These are phyloP conservation scores for Fraxinus xanthoxyloides DNA, from an alignment of 305 asterid species.

Conservation along the genomic window DNA sequence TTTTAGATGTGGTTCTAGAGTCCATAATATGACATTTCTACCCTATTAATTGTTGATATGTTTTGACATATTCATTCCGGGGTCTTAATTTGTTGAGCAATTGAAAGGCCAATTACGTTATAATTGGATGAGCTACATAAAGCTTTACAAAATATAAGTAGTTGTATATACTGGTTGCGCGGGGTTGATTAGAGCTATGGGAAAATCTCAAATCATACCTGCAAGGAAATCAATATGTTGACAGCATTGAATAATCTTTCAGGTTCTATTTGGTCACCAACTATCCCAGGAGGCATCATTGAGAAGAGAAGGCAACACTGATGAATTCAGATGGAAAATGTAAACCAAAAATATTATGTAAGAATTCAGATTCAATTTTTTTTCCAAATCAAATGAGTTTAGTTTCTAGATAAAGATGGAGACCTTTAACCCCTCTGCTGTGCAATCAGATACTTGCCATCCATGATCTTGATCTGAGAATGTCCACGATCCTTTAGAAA, in stretches of 20 bases:
- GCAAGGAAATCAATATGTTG: slow-evolving; percentile 65
- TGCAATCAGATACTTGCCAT: slow-evolving; percentile 82
- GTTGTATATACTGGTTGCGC: background rate
- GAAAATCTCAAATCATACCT: slow-evolving; percentile 36
- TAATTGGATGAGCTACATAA: background rate
- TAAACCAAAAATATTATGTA: background rate
- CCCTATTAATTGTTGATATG: background rate
- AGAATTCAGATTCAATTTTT: background rate
- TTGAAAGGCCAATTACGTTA: background rate
- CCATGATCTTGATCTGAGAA: slow-evolving; percentile 86
- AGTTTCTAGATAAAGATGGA: background rate
- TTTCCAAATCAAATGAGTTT: background rate
- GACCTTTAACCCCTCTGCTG: slow-evolving; percentile 87
- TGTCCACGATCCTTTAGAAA: slow-evolving; percentile 83
- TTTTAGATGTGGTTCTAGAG: too few relatives aligned
- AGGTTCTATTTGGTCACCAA: slow-evolving; percentile 67
- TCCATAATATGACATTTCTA: background rate
- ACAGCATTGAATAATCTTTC: slow-evolving; percentile 66
- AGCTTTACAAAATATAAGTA: background rate
- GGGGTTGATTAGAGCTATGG: background rate
- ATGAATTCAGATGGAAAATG: background rate
- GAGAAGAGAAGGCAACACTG: slow-evolving; percentile 85
- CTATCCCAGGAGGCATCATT: slow-evolving; percentile 64
- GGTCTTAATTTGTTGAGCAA: background rate
- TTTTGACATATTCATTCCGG: background rate